Percentiles rank a stretch among this genome's conserved stretches.
Evolutionary conservation across 23 red algal genomes (phyloP).

Genomic region (Gracilaria vermiculophylla): DNA sequence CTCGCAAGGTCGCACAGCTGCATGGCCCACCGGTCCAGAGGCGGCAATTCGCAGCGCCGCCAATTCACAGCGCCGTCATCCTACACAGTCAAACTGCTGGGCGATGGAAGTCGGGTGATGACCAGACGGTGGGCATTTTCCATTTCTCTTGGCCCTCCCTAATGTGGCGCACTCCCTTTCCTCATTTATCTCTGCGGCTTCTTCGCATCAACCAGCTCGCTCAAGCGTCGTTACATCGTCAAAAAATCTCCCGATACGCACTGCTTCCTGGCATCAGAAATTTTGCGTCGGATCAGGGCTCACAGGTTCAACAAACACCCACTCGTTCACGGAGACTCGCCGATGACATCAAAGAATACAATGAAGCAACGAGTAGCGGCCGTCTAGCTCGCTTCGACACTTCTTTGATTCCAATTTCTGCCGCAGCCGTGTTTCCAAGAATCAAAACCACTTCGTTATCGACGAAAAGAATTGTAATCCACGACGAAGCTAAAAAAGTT

Average conservation of each 20-base stretch:
- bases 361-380: constrained; percentile 9
- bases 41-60: too few species aligned
- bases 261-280: neutral
- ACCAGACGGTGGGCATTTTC: too few species aligned
- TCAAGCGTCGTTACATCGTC: neutral
- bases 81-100: too few species aligned
- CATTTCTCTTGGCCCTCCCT: neutral
- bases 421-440: constrained; percentile 43
- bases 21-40: too few species aligned
- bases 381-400: constrained; percentile 30
- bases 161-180: constrained; percentile 12
- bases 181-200: neutral
- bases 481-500: constrained; percentile 24
- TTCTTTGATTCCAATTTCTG: constrained; percentile 2
- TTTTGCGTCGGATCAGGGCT: neutral
- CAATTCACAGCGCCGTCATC: too few species aligned
- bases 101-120: too few species aligned
- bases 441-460: constrained; percentile 61
- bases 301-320: neutral
- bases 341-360: constrained; percentile 16
- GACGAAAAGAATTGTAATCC: constrained; percentile 61
- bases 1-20: too few species aligned
- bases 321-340: constrained; percentile 6
- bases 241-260: neutral
- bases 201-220: neutral